Percentiles rank a stretch among this genome's conserved stretches.
These are phyloP conservation scores for Kodamaea nitidulidarum DNA, from an alignment of 805 yeast genomes.

Conservation along the genomic window DNA sequence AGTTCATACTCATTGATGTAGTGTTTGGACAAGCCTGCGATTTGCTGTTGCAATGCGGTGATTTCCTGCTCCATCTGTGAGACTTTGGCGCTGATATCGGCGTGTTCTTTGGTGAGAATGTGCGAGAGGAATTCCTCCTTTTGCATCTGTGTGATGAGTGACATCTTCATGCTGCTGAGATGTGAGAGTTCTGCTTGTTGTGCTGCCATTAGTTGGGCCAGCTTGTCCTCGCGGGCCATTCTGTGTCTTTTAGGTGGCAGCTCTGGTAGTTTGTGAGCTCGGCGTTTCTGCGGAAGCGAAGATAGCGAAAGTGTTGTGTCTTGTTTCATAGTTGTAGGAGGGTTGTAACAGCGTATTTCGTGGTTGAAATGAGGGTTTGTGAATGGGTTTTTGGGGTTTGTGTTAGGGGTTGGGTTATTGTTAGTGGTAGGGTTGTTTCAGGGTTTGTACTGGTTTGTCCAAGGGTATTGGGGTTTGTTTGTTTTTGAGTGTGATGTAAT, in stretches of 20 bases:
- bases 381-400: too few species aligned
- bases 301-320: neutral
- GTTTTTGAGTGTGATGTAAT: too few species aligned
- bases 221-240: neutral
- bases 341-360: too few species aligned
- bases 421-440: too few species aligned
- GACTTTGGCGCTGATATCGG: slow-evolving; percentile 7
- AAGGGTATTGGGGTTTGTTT: too few species aligned
- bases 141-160: slow-evolving; percentile 13
- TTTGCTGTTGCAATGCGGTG: neutral
- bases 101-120: slow-evolving; percentile 9
- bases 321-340: slow-evolving; percentile 2
- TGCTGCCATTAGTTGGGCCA: neutral
- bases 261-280: slow-evolving; percentile 1
- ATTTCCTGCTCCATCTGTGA: slow-evolving; percentile 7
- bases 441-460: too few species aligned
- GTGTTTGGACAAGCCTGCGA: neutral
- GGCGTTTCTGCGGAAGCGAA: slow-evolving; percentile 7
- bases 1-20: slow-evolving; percentile 8
- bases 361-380: too few species aligned
- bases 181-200: slow-evolving; percentile 10
- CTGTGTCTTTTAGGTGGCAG: slow-evolving; percentile 6
- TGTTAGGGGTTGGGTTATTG: too few species aligned
- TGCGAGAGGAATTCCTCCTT: slow-evolving; percentile 15
- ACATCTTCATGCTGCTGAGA: slow-evolving; percentile 10